Conservation (phyloP, 306 rosid species). For the Quercus rubra region DNA sequence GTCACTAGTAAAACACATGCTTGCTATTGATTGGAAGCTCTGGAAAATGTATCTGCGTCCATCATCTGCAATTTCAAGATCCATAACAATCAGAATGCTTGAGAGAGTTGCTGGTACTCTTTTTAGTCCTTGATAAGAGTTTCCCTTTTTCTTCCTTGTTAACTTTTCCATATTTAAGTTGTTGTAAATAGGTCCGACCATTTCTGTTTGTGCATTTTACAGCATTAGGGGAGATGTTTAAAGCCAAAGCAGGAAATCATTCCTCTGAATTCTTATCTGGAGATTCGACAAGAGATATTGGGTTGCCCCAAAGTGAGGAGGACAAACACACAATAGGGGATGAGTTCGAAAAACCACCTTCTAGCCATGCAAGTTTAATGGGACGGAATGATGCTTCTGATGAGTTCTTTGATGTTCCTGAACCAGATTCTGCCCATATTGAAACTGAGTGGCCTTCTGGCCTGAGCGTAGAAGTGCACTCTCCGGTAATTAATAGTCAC, state of each 20-base stretch:
- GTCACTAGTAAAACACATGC: conserved; percentile 84
- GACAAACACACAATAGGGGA: conserved; percentile 37
- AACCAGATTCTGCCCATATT: conserved; percentile 50
- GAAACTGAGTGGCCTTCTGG: conserved; percentile 56
- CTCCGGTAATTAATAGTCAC: conserved; percentile 37
- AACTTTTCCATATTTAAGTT: background rate
- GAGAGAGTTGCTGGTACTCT: conserved; percentile 69
- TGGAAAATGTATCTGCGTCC: conserved; percentile 74
- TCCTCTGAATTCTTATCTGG: conserved; percentile 35
- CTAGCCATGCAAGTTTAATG: conserved; percentile 51
- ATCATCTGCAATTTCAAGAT: conserved; percentile 41
- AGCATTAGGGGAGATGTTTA: conserved; percentile 76
- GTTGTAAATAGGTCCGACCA: background rate
- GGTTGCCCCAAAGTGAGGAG: conserved; percentile 28
- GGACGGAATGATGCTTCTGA: conserved; percentile 68
- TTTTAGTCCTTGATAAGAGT: conserved; percentile 14
- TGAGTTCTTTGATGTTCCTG: conserved; percentile 84
- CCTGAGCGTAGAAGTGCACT: conserved; percentile 31
- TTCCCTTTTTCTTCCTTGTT: background rate
- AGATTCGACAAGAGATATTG: conserved; percentile 44
- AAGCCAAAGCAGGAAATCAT: conserved; percentile 42
- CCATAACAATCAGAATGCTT: conserved; percentile 75
- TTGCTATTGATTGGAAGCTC: conserved; percentile 85
- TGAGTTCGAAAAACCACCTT: conserved; percentile 34
- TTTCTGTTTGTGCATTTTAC: conserved; percentile 2